Evolutionary conservation across 2,329 filamentous ascomycete species (phyloP), one percentile per base, ranked within the genome.

Genomic region (Exophiala mesophila): DNA sequence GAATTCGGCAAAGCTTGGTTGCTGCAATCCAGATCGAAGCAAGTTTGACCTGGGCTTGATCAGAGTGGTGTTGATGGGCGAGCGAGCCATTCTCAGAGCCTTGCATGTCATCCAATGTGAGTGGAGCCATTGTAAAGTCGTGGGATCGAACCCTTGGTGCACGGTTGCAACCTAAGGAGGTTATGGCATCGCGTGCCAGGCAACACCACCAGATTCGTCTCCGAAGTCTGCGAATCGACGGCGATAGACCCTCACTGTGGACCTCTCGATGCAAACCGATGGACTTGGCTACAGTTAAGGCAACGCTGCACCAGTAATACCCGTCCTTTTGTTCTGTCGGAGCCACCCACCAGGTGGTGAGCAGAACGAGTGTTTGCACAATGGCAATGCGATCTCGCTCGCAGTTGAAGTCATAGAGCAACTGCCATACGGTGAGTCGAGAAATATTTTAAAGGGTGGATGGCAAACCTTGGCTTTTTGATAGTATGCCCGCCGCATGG

Each of bases 291-390:
- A 28, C 24, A n/a, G 24, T n/a, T n/a, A 28, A n/a, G 8, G 24
- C 24, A 8, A 28, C 8, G n/a, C 24, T 28, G 24, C 24, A 79
- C 89, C 89, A 96, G 61, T 96, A 88, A 85, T 89, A 95, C 34
- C 88, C 95, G 62, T 96, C 89, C 63, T 95, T 96, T 61, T 94
- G 87, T 62, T 95, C 89, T 64, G 95, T 88, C 0, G 89, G 88
- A 5, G 88, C 94, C 66, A 95, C 89, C 62, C 95, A 96, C 84
- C 89, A 96, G 63, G 94, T 94, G 3, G 88, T 94, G 84, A 96
- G 88, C 45, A 95, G 74, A 16, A 96, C 72, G 17, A 96, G 72
- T 3, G 86, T 83, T 65, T 96, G 89, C 12, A 95, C 87, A 17
- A 95, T 76, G 17, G 88, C 79, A 45, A 95, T 82, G 39, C 88